Evolutionary conservation across 441 rosid genomes (phyloP), one percentile per base, ranked within the genome.

Genomic region (Adansonia rubrostipa): DNA sequence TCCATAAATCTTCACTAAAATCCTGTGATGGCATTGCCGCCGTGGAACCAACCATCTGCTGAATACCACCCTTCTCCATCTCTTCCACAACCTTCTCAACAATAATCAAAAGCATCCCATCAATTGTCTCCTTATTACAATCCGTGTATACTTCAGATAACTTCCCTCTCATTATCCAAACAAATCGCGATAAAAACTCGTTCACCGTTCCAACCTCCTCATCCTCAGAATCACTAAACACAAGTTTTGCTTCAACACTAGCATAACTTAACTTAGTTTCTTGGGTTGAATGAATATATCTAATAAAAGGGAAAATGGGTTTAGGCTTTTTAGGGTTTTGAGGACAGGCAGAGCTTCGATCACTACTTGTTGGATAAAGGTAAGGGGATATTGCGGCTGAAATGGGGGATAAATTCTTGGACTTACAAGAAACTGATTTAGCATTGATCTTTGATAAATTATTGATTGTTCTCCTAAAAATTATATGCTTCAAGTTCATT

Each of bases 1-100:
- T 85, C 99, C 98, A 94, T 51, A 96, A 85, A 89, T 92, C 98
- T 72, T 87, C 91, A 51, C 97, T 96, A 50, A 94, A 90, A 76
- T 92, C 98, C 54, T 80, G 84, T 0, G 90, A 90, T 6, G 80
- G 79, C 5, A 69, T 9, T 5, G 82, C 79, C 15, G 62, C 86
- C 0, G 82, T 82, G 17, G 86, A 82, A 24, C 88, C 82, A 56
- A 83, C 81, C 87, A 80, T 82, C 73, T 76, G 86, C 80, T 82
- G 86, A 20, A 88, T 75, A 13, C 90, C 86, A 33, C 93, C 90
- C 78, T 86, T 88, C 67, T 90, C 91, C 81, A 96, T 89, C 88
- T 89, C 93, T 2, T 80, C 87, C 80, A 90, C 91, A 45, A 94
- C 92, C 77, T 92, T 90, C 76, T 79, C 86, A 60, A 89, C 95